These are phyloP conservation scores for Theileria orientalis DNA, from an alignment of 169 alveolate genomes.

Conservation along the genomic window DNA sequence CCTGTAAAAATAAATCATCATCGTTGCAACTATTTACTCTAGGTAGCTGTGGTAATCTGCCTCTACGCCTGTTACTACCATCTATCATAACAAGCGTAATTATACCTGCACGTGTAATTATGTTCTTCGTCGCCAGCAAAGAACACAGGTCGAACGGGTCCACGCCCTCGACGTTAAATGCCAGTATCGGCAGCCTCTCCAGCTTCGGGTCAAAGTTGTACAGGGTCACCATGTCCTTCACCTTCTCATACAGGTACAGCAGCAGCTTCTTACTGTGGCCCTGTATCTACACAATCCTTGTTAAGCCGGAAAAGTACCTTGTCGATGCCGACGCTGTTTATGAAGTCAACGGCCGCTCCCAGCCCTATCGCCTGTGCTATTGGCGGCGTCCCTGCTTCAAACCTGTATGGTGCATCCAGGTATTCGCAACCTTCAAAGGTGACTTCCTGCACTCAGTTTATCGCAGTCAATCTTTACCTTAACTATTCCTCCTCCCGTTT, in stretches of 20 bases:
- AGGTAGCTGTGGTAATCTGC: no score
- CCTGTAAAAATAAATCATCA: no score
- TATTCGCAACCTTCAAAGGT: conserved; percentile 11
- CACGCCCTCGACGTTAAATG: conserved; percentile 35
- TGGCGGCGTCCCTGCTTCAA: conserved; percentile 66
- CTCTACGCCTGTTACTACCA: no score
- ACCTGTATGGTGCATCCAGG: conserved; percentile 43
- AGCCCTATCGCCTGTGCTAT: conserved; percentile 67
- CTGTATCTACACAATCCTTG: conserved; percentile 12
- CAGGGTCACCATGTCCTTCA: conserved; percentile 26
- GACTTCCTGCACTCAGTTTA: background rate
- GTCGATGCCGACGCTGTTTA: conserved; percentile 16
- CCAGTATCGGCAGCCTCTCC: conserved; percentile 26
- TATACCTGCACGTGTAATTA: conserved; percentile 54
- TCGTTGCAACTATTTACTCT: background rate
- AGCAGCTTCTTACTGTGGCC: conserved; percentile 29
- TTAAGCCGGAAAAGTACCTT: conserved; percentile 4
- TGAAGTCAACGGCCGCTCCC: conserved; percentile 46
- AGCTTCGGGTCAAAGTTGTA: background rate
- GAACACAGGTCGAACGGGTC: conserved; percentile 49
- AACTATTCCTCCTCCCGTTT: conserved; percentile 58
- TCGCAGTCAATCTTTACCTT: conserved; percentile 3
- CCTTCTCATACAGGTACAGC: conserved; percentile 20
- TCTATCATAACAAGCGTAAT: no score
- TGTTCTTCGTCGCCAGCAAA: conserved; percentile 20